These are phyloP conservation scores for Otatea glauca DNA, from an alignment of 176 grass and related monocot genomes.

Conservation along the genomic window DNA sequence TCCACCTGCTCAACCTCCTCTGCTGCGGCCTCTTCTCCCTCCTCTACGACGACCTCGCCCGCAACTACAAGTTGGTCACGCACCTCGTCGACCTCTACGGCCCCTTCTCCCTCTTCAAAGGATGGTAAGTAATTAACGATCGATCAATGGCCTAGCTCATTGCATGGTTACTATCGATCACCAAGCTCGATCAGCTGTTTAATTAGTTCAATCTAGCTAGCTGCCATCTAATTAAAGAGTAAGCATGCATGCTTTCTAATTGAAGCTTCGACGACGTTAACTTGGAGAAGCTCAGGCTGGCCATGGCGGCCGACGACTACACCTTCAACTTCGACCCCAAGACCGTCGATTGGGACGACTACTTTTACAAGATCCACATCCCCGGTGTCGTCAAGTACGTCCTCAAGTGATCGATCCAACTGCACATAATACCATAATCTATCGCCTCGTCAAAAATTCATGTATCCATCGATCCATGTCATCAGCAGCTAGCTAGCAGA, in stretches of 20 bases:
- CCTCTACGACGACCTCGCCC: conserved; percentile 43
- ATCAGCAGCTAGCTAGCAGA: too few relatives aligned
- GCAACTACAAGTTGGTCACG: conserved; percentile 62
- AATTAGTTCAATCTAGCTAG: too few relatives aligned
- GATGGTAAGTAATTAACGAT: background rate
- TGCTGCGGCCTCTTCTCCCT: conserved; percentile 31
- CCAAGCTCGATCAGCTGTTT: too few relatives aligned
- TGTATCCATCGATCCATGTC: too few relatives aligned
- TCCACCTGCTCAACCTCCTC: conserved; percentile 45
- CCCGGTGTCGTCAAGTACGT: conserved; percentile 65
- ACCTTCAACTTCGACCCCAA: conserved; percentile 56
- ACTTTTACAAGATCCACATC: conserved; percentile 60
- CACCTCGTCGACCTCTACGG: conserved; percentile 68
- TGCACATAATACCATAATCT: background rate
- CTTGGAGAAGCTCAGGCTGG: conserved; percentile 31
- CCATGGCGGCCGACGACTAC: background rate
- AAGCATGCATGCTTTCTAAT: too few relatives aligned
- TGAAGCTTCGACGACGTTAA: conserved; percentile 57
- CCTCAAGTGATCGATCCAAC: conserved; percentile 33
- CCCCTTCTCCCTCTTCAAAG: conserved; percentile 68
- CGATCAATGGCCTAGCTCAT: too few relatives aligned
- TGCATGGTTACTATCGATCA: too few relatives aligned
- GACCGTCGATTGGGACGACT: conserved; percentile 62
- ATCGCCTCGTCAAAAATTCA: too few relatives aligned
- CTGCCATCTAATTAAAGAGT: too few relatives aligned